phyloP scores from a whole-genome alignment of 2,329 filamentous ascomycete genomes.

The Proliferodiscus dingleyae region DNA sequence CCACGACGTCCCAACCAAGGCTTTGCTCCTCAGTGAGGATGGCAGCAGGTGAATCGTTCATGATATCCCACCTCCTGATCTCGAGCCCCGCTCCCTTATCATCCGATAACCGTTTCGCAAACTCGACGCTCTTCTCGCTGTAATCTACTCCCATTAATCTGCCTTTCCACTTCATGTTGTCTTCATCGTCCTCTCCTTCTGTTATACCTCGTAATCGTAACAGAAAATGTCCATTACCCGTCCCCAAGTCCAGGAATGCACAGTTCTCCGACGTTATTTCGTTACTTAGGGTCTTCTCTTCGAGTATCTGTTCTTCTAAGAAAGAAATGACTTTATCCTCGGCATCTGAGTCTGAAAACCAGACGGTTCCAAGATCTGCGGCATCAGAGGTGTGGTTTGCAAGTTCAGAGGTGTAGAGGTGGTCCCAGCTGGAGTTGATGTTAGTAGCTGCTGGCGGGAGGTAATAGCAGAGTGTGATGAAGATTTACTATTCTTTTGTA shows the following conservation, averaged over 20 bases:
- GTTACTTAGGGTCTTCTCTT: constrained; percentile 14
- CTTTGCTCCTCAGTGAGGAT: constrained; percentile 14
- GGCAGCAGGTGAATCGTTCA: constrained; percentile 37
- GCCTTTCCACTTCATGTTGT: constrained; percentile 49
- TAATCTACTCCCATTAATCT: constrained; percentile 86
- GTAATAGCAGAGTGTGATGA: not conserved
- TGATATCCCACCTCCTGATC: constrained; percentile 50
- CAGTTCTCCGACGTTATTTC: constrained; percentile 32
- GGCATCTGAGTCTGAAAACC: constrained; percentile 93
- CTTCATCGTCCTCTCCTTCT: constrained; percentile 21
- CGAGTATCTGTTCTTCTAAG: constrained; percentile 34
- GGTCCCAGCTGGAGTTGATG: constrained; percentile 64
- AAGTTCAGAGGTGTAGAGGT: constrained; percentile 66
- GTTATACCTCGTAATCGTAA: constrained; percentile 62
- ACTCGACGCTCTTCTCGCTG: constrained; percentile 64
- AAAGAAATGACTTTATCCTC: constrained; percentile 72
- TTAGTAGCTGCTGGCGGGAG: not conserved
- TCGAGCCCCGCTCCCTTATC: constrained; percentile 31
- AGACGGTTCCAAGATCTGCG: constrained; percentile 79
- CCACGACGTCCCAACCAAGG: constrained; percentile 75
- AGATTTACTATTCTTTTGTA: constrained; percentile 79
- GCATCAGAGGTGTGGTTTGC: constrained; percentile 67
- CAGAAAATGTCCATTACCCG: constrained; percentile 90
- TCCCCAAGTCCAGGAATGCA: constrained; percentile 80
- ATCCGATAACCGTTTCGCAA: constrained; percentile 62